Percentiles rank a stretch among this genome's conserved stretches.
phyloP scores from a whole-genome alignment of 2,329 filamentous ascomycete species.

The Dendryphion nanum region DNA sequence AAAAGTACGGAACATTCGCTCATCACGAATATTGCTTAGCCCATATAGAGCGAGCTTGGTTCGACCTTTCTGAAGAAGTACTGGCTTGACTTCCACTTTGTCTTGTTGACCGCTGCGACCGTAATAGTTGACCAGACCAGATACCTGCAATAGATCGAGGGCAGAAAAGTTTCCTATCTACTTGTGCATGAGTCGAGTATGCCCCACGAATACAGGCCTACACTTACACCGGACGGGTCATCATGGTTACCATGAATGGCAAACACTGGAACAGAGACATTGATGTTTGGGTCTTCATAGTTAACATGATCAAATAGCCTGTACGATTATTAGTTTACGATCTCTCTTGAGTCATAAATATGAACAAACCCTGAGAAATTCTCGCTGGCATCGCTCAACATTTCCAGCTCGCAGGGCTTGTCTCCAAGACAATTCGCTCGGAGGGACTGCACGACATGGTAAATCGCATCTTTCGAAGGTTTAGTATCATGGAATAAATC shows the following conservation, averaged over 20 bases:
- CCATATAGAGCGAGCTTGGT: conserved; percentile 94
- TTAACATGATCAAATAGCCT: conserved; percentile 88
- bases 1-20: conserved; percentile 91
- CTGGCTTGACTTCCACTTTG: conserved; percentile 87
- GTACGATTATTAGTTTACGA: no score
- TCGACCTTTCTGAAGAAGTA: conserved; percentile 86
- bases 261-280: conserved; percentile 94
- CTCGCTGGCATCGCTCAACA: conserved; percentile 88
- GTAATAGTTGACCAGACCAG: conserved; percentile 93
- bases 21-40: conserved; percentile 92
- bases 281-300: conserved; percentile 96
- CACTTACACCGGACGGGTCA: conserved; percentile 74
- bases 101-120: conserved; percentile 88
- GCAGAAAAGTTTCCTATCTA: conserved; percentile 84
- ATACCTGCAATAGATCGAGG: conserved; percentile 85
- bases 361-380: conserved; percentile 73
- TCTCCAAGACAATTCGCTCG: conserved; percentile 92
- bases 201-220: no score
- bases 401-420: conserved; percentile 92
- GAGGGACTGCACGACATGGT: conserved; percentile 93
- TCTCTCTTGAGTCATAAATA: no score
- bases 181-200: conserved; percentile 6
- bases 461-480: conserved; percentile 91
- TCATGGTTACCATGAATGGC: conserved; percentile 99
- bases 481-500: conserved; percentile 99